phyloP scores from a whole-genome alignment of 495 filamentous ascomycete genomes.

The Darksidea phi region DNA sequence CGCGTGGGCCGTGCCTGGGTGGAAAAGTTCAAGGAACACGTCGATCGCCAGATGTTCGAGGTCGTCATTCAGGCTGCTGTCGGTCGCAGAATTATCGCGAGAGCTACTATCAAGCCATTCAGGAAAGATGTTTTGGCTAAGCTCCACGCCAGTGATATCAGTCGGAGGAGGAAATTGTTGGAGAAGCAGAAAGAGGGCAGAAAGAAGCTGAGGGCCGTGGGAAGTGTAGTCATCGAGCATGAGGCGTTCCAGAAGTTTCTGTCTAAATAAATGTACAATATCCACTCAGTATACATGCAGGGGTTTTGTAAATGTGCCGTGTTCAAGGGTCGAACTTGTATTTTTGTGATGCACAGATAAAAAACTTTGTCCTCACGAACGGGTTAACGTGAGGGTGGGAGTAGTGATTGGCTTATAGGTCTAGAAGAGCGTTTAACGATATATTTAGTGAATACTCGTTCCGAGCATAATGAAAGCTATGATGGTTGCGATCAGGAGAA shows the following conservation, averaged over 20 bases:
- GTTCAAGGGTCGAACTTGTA: no score
- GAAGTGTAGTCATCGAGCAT: conserved; percentile 88
- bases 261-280: no score
- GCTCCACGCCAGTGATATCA: conserved; percentile 86
- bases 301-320: no score
- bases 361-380: no score
- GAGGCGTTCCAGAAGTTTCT: conserved; percentile 91
- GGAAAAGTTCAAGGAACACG: conserved; percentile 93
- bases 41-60: conserved; percentile 94
- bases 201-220: conserved; percentile 74
- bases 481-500: no score
- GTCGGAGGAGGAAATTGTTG: conserved; percentile 76
- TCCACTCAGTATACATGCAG: no score
- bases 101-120: conserved; percentile 95
- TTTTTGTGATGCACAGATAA: no score
- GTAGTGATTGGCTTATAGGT: no score
- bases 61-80: conserved; percentile 90
- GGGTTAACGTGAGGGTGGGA: no score
- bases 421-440: no score
- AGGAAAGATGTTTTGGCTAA: conserved; percentile 93
- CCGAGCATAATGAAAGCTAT: no score
- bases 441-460: no score
- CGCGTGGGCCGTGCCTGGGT: conserved; percentile 84
- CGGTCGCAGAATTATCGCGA: conserved; percentile 78
- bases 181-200: conserved; percentile 97